Base-by-base conservation (phyloP, 805 yeast species). In the Saturnispora gosingensis region DNA sequence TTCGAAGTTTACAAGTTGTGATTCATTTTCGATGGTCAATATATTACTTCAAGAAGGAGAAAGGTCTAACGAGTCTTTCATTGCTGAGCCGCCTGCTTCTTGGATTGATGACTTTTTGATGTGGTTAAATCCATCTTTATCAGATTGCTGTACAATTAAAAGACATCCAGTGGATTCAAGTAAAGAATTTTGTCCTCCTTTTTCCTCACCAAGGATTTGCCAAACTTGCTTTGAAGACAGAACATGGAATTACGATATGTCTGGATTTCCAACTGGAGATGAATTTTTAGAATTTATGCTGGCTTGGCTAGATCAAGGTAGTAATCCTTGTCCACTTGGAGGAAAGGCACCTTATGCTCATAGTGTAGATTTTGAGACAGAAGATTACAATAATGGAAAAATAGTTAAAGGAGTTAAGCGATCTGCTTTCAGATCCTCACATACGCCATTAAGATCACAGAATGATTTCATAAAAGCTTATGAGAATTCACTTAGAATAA, bases 51-150 rank as follows among this genome's bases (percentile, higher is more conserved):
- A 88, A 64, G 99, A 91, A 62, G 76, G 85, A 52, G 80, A 81
- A 54, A 71, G 96, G 35, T 72, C 83, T 0, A 70, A 77, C 2
- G 59, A 71, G 10, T 83, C 91, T 2, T 82, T 85, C 3, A 74
- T 91, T 34, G 75, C 78, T 1, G 93, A 88, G 45, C 96, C 98
- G 0, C 78, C 88, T 1, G 83, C 97, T 1, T 85, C 85, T 58
- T 91, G 98, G 98, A 70, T 90, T 48, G 99, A 91, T 67, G 97
- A 93, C 63, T 91, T 80, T 61, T 72, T 91, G 55, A 75, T 82
- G 36, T 91, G 91, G 85, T 70, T 90, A 54, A 89, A 89, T 61
- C 99, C 99, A 0, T 78, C 78, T 42, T 72, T 90, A 45, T 91
- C 83, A 56, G 85, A 85, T 55, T 91, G 99, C 66, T 91, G 99